Conservation (phyloP, 208 protist genomes). For the Acanthamoeba lenticulata region DNA sequence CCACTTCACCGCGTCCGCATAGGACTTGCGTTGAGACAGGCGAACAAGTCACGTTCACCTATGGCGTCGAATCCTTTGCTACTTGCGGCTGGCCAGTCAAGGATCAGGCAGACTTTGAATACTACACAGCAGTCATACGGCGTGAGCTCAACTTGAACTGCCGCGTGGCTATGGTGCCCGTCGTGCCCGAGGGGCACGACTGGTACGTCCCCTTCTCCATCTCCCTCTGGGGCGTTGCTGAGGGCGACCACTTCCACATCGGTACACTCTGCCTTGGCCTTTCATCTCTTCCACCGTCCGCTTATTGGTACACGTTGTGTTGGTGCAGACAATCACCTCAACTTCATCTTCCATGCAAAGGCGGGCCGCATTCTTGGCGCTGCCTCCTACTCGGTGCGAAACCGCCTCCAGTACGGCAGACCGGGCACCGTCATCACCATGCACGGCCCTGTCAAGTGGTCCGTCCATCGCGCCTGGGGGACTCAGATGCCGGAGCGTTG, state of each 20-base stretch:
- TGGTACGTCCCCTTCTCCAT: conserved; percentile 63
- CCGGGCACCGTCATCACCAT: conserved; percentile 37
- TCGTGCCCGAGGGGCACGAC: conserved; percentile 25
- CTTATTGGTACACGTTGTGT: too few relatives aligned
- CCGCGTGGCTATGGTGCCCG: conserved; percentile 48
- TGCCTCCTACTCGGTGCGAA: conserved; percentile 23
- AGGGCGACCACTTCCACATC: conserved; percentile 38
- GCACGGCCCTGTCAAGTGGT: conserved; percentile 55
- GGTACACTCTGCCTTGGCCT: background rate
- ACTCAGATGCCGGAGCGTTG: too few relatives aligned
- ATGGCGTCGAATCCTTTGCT: conserved; percentile 1
- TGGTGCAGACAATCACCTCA: conserved; percentile 54
- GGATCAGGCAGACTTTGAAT: background rate
- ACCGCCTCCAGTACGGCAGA: conserved; percentile 19
- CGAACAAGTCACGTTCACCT: background rate
- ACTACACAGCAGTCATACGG: background rate
- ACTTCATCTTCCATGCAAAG: conserved; percentile 55
- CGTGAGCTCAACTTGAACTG: background rate
- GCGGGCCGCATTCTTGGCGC: background rate
- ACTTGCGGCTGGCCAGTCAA: background rate
- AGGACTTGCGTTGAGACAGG: background rate
- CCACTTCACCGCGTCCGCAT: too few relatives aligned
- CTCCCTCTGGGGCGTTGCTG: conserved; percentile 12
- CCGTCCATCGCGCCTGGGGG: too few relatives aligned
- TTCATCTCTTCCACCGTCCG: background rate